Evolutionary conservation across 1,284 basidiomycete genomes (phyloP), one percentile per base, ranked within the genome.

Genomic region (Ceratobasidium sp.): DNA sequence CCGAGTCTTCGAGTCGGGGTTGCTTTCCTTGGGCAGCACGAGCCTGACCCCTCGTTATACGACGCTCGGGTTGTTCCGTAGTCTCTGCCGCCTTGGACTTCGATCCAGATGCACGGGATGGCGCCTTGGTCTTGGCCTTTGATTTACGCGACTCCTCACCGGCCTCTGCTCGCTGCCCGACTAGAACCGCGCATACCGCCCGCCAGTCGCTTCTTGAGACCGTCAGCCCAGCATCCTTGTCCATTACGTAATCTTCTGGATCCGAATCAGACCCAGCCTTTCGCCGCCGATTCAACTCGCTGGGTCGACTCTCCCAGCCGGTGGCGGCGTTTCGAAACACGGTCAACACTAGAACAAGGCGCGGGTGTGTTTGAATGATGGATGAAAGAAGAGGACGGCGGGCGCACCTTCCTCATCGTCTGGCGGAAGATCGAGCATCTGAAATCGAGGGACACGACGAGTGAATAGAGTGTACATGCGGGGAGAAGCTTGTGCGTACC

Each of bases 141-240:
- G 45, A 49, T 17, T 72, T 68, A 38, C 73, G 75, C 29, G 56
- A 74, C 68, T 17, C 29, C 34, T 13, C 55, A 27, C 20, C 62
- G 42, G 10, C n/a, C 35, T 38, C 72, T 69, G 12, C 72, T 72
- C 43, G 74, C 75, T 10, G 75, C 74, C 45, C 79, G 78, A 15
- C 78, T 20, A 70, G 42, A 1, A 70, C 69, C 25, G 60, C 60
- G 50, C 69, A 70, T 15, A 70, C 69, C 1, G 58, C 69, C 20
- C 69, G 32, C 69, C 69, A 70, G 27, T 70, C 69, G 0, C 31
- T 35, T 35, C 49, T 53, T n/a, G 47, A 38, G n/a, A 65, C 62
- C 62, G 38, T 29, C 22, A 65, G 34, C 32, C 62, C 62, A 38
- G 50, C 62, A 5, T 65, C 62, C 27, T 22, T 22, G 17, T 65